Conservation (phyloP, 352 stramenopile species). For the Pythium sukuiense region DNA sequence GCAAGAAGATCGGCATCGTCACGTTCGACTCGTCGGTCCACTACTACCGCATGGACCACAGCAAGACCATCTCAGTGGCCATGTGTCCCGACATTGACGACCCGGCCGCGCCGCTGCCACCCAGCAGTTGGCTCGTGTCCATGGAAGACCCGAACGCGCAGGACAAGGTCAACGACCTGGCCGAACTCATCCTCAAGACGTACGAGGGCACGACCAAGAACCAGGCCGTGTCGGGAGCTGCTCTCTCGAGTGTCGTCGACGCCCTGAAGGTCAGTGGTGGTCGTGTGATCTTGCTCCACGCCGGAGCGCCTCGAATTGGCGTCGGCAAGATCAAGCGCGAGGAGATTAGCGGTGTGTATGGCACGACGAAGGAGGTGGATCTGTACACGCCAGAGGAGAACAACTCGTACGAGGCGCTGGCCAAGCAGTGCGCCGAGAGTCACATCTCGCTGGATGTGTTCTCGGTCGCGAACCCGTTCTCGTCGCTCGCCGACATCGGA, state of each 20-base stretch:
- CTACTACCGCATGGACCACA: constrained; percentile 85
- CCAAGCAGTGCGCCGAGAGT: constrained; percentile 63
- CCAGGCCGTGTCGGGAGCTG: constrained; percentile 72
- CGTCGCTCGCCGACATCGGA: constrained; percentile 77
- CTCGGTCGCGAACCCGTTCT: constrained; percentile 81
- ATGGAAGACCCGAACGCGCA: constrained; percentile 74
- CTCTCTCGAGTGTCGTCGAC: constrained; percentile 78
- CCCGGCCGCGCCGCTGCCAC: constrained; percentile 66
- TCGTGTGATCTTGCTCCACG: constrained; percentile 75
- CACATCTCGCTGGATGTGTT: constrained; percentile 88
- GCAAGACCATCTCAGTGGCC: constrained; percentile 66
- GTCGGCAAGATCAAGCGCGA: constrained; percentile 78
- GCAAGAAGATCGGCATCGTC: constrained; percentile 89
- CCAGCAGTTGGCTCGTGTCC: constrained; percentile 78
- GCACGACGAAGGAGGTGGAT: constrained; percentile 84
- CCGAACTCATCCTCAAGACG: constrained; percentile 66
- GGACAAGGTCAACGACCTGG: constrained; percentile 68
- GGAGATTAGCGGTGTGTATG: constrained; percentile 78
- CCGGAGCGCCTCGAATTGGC: constrained; percentile 69
- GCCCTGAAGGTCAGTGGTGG: constrained; percentile 60
- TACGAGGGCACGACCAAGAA: constrained; percentile 77
- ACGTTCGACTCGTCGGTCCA: constrained; percentile 84
- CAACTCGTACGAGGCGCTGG: constrained; percentile 69
- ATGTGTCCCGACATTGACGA: constrained; percentile 83
- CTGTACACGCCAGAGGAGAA: constrained; percentile 73